These are phyloP conservation scores for Puccinia sorghi DNA, from an alignment of 1,284 basidiomycete species.

Conservation along the genomic window DNA sequence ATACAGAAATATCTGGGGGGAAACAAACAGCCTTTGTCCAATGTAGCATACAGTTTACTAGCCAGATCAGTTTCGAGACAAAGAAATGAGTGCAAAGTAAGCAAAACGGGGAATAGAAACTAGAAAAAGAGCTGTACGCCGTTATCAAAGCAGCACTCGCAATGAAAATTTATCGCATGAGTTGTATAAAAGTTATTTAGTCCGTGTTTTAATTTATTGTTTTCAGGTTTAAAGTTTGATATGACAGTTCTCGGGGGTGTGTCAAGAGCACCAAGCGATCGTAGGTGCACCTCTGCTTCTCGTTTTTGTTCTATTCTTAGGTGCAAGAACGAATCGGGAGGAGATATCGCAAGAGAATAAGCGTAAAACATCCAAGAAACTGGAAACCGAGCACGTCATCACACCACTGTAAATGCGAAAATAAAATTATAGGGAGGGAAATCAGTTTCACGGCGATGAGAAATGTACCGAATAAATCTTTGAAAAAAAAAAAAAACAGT, in stretches of 20 bases:
- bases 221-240: neutral
- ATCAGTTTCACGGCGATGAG: neutral
- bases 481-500: neutral
- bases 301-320: neutral
- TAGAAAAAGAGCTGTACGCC: neutral
- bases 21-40: too few species aligned
- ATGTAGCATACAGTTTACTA: too few species aligned
- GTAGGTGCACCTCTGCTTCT: neutral
- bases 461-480: neutral
- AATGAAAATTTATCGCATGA: neutral
- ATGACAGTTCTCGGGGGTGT: neutral
- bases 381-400: neutral
- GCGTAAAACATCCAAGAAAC: slow-evolving; percentile 15
- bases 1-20: too few species aligned
- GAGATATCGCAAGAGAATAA: slow-evolving; percentile 3
- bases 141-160: neutral
- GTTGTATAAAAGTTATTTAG: neutral
- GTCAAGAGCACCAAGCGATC: neutral
- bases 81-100: neutral
- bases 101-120: too few species aligned
- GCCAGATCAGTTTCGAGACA: neutral
- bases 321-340: neutral
- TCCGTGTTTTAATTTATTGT: slow-evolving; percentile 8
- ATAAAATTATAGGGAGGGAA: too few species aligned
- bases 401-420: neutral